Base-by-base conservation (phyloP, 495 filamentous ascomycete genomes). In the Recurvomyces mirabilis region DNA sequence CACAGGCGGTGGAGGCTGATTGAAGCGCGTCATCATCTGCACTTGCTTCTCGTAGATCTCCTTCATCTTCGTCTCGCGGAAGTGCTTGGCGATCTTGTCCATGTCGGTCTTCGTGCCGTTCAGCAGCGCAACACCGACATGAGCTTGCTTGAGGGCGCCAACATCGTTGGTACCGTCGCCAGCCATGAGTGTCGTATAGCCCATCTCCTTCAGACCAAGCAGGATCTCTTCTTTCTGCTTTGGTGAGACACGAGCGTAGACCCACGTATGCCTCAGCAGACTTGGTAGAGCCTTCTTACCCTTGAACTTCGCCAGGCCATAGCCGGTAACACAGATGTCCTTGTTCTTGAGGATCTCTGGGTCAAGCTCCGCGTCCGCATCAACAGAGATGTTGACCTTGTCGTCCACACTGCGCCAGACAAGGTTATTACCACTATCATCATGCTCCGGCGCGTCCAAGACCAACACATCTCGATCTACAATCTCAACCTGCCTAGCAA, bases 211-310 rank as follows among this genome's bases (percentile, higher is more conserved):
- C 29, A 99, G 73, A 11, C 89, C 91, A 21, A 94, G 74, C 26
- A 99, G 75, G 59, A 99, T 99, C 40, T 96, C 93, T 65, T 96
- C 91, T 67, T 99, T 99, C 56, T 99, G 91, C 71, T 93, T 94
- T 13, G 91, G 91, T 9, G 91, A 96, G 25, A 99, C 91, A 53
- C 91, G 82, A 53, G 91, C 93, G 59, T 99, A 99, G 9, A 96
- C 91, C 91, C 93, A 96, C 25, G 88, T 82, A 58, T 96, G 77
- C 21, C 86, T 78, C 1, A 95, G 70, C 28, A 99, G 66, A 29
- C 81, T 70, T 36, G 72, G 68, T 58, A 91, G 76, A 25, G 78
- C 77, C 37, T 68, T 64, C 55, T 93, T 79, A 43, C 77, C 79
- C 64, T 87, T 86, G 71, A 89, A 88, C 58, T 91, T 93, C 18